Evolutionary conservation across 345 rosid genomes (phyloP).

Genomic region (Euphorbia lathyris): DNA sequence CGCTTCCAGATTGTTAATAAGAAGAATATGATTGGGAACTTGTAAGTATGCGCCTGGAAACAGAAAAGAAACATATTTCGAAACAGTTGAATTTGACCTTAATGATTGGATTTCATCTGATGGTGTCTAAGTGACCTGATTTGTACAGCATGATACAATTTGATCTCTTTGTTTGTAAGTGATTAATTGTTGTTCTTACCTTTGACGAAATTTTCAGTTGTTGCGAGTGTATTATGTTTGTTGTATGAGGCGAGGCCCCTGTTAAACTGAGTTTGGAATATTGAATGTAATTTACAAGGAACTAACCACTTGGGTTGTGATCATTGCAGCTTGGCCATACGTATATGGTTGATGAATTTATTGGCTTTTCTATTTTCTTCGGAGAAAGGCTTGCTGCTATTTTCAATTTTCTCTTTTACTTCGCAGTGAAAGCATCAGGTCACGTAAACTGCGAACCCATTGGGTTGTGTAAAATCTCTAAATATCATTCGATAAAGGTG

Average conservation of each 20-base stretch:
- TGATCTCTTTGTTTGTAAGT: not conserved
- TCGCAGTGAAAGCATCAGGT: too few relatives aligned
- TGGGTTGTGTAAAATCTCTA: too few relatives aligned
- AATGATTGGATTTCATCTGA: not conserved
- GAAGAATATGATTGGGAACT: slow-evolving; percentile 1
- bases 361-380: too few relatives aligned
- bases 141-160: slow-evolving; percentile 32
- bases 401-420: too few relatives aligned
- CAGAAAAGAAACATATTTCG: not conserved
- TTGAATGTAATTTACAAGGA: not conserved
- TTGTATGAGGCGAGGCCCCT: slow-evolving; percentile 6
- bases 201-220: not conserved
- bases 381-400: too few relatives aligned
- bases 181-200: slow-evolving; percentile 10
- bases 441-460: too few relatives aligned
- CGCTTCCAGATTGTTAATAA: slow-evolving; percentile 64
- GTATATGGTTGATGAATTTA: too few relatives aligned
- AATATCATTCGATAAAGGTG: too few relatives aligned
- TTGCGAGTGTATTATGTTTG: slow-evolving; percentile 20
- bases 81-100: not conserved
- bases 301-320: not conserved
- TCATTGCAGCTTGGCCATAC: too few relatives aligned
- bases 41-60: not conserved
- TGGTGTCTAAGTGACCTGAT: not conserved
- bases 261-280: not conserved